Evolutionary conservation across 139 green algal genomes (phyloP).

Genomic region (Chlorella sorokiniana): DNA sequence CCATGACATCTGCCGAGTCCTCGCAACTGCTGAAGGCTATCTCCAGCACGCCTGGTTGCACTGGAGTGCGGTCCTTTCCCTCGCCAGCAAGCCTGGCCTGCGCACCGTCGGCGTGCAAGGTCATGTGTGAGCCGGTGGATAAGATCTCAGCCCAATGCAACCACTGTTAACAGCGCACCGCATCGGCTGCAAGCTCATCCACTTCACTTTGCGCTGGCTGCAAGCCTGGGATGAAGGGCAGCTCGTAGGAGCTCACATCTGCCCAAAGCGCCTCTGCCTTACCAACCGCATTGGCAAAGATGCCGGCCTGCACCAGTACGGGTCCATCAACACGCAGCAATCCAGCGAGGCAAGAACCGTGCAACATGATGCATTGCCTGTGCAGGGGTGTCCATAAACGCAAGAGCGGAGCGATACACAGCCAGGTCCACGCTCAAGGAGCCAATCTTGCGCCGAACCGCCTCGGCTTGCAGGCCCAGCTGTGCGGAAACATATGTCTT

Average conservation of each 20-base stretch:
- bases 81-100: too few species aligned
- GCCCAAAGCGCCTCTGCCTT: not conserved
- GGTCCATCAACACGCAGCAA: not conserved
- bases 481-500: not conserved
- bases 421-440: slow-evolving; percentile 9
- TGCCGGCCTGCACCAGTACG: not conserved
- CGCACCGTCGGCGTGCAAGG: too few species aligned
- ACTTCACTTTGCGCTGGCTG: not conserved
- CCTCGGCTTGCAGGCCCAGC: slow-evolving; percentile 20
- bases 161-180: not conserved
- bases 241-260: not conserved
- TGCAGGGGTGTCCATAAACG: slow-evolving; percentile 17
- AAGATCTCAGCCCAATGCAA: too few species aligned
- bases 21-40: too few species aligned
- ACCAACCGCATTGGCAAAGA: not conserved
- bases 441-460: slow-evolving; percentile 2
- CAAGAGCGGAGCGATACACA: slow-evolving; percentile 29
- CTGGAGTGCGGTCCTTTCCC: too few species aligned
- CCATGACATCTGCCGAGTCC: too few species aligned
- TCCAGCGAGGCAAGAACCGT: not conserved
- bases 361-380: not conserved
- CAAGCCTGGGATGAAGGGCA: not conserved
- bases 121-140: too few species aligned
- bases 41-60: too few species aligned
- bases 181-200: not conserved